These are phyloP conservation scores for Bretschneidera sinensis DNA, from an alignment of 345 rosid species.

Conservation along the genomic window DNA sequence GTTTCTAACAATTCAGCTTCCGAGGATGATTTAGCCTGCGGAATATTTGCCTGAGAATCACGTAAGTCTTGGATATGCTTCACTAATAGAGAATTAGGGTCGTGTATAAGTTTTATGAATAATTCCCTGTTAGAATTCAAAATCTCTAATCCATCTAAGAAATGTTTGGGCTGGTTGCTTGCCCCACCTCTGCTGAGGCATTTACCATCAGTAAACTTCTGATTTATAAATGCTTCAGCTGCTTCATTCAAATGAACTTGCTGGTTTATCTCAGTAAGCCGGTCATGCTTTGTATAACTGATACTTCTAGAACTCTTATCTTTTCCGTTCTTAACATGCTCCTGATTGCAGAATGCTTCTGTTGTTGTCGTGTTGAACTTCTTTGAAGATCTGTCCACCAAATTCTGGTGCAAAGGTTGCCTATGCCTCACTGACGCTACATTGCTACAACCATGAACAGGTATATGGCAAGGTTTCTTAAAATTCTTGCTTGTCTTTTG, in stretches of 20 bases:
- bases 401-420: too few relatives aligned
- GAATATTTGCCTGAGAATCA: slow-evolving; percentile 31
- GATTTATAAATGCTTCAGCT: slow-evolving; percentile 53
- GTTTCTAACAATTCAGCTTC: slow-evolving; percentile 11
- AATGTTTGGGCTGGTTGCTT: slow-evolving; percentile 46
- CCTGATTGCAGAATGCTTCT: slow-evolving; percentile 19
- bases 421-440: slow-evolving; percentile 15
- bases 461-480: slow-evolving; percentile 16
- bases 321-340: slow-evolving; percentile 20
- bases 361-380: slow-evolving; percentile 9
- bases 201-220: slow-evolving; percentile 35
- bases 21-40: slow-evolving; percentile 12
- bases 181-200: slow-evolving; percentile 13
- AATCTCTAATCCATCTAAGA: slow-evolving; percentile 64
- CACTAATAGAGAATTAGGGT: slow-evolving; percentile 64
- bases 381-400: slow-evolving; percentile 21
- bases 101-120: slow-evolving; percentile 59
- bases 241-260: slow-evolving; percentile 45
- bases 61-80: slow-evolving; percentile 50
- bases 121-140: slow-evolving; percentile 68
- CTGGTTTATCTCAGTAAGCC: slow-evolving; percentile 36
- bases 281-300: slow-evolving; percentile 7
- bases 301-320: slow-evolving; percentile 15
- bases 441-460: slow-evolving; percentile 28
- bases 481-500: slow-evolving; percentile 21